Base-by-base conservation (phyloP, 257 asterid genomes). In the Penstemon eatonii region DNA sequence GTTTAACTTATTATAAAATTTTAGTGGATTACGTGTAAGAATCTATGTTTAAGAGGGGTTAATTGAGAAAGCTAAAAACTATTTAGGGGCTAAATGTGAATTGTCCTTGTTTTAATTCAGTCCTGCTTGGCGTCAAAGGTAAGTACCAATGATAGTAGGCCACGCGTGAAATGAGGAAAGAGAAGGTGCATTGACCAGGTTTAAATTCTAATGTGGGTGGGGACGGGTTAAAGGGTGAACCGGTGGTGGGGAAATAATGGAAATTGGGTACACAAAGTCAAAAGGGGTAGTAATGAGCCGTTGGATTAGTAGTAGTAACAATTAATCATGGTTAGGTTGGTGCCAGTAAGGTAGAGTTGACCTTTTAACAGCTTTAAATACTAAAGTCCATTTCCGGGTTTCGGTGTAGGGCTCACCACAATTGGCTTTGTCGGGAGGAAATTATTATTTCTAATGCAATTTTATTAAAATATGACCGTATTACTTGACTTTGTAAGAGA, bases 281-380 rank as follows among this genome's bases (percentile, higher is more conserved):
- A 89, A 84, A 72, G 84, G 72, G 19, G 8, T 8, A 63, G 78
- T 78, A 73, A 82, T 82, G 88, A 86, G 85, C 89, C 91, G 95
- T 87, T 87, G 80, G 85, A 81, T 83, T 19, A 62, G 52, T 12
- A 8, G 60, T 43, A 66, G 58, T 61, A 39, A 63, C 42, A 77
- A 1, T 25, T 25, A 25, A 25, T 25, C 33, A 12, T 50, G 63
- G 6, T 51, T 76, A 39, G 83, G 82, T 71, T 76, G 83, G 79
- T 73, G 79, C 80, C 86, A 85, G 78, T 57, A 60, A 73, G 83
- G 83, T 56, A 64, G 79, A 73, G 81, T 77, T 82, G 81, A 84
- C 85, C 53, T 76, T 69, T 43, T 8, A 58, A 18, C 75, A 12
- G 65, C 77, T 75, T 63, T 78, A 68, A 80, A 64, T 70, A 63